Percentiles rank a stretch among this genome's conserved stretches.
Evolutionary conservation across 306 rosid species (phyloP).

Genomic region (Dalbergia cultrata): DNA sequence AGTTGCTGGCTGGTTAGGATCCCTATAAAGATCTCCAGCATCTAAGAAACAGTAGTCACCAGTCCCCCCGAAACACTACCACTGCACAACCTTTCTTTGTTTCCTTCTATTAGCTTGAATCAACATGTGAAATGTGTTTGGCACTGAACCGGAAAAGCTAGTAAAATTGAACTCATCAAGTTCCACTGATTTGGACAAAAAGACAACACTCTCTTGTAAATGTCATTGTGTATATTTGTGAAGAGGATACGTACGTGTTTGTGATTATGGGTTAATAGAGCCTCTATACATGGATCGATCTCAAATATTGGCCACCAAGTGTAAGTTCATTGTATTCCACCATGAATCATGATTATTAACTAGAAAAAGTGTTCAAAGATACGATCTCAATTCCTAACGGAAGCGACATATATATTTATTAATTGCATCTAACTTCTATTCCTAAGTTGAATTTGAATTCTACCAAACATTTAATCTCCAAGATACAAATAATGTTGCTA

Average conservation of each 20-base stretch:
- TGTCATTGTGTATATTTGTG: not conserved
- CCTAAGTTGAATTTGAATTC: constrained; percentile 9
- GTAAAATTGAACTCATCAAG: not conserved
- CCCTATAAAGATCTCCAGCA: constrained; percentile 68
- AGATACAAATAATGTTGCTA: constrained; percentile 35
- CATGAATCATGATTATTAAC: constrained; percentile 3
- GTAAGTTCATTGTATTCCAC: constrained; percentile 40
- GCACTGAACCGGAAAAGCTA: constrained; percentile 1
- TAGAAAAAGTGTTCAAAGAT: constrained; percentile 17
- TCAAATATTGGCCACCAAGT: constrained; percentile 1
- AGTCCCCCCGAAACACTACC: not conserved
- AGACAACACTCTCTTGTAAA: not conserved
- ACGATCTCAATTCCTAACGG: not conserved
- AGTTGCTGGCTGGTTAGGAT: constrained; percentile 40
- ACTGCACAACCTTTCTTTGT: not conserved
- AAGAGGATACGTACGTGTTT: not conserved
- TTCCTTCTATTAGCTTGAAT: constrained; percentile 30
- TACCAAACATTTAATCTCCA: constrained; percentile 23
- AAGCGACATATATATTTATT: not conserved
- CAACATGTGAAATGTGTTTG: too few species aligned
- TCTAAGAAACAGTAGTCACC: constrained; percentile 63
- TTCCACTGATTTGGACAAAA: constrained; percentile 10
- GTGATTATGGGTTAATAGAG: constrained; percentile 4
- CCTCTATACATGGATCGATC: constrained; percentile 17
- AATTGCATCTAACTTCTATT: not conserved